These are phyloP conservation scores for Narthecium ossifragum DNA, from an alignment of 106 monocot species.

Conservation along the genomic window DNA sequence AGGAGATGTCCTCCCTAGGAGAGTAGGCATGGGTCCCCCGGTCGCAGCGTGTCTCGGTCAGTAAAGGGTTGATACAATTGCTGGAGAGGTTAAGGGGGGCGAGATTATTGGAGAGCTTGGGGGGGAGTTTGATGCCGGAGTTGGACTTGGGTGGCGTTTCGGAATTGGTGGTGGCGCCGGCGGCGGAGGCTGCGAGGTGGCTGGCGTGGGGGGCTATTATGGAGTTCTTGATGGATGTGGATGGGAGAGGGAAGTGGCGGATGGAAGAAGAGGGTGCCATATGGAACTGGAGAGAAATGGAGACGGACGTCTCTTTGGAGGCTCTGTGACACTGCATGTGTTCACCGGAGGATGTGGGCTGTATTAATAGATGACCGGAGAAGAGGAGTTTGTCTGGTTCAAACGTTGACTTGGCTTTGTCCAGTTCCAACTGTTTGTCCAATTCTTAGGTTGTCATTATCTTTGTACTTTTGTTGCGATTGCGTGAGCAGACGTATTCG, in stretches of 20 bases:
- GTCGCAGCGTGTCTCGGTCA: background rate
- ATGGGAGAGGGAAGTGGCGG: slow-evolving; percentile 2
- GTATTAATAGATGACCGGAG: too few relatives aligned
- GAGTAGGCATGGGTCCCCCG: slow-evolving; percentile 21
- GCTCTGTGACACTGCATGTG: too few relatives aligned
- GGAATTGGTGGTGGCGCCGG: background rate
- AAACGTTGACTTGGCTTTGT: too few relatives aligned
- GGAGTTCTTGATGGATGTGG: background rate
- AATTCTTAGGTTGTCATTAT: too few relatives aligned
- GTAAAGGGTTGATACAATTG: background rate
- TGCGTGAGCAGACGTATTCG: too few relatives aligned
- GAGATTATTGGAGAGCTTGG: slow-evolving; percentile 18
- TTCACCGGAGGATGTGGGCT: too few relatives aligned
- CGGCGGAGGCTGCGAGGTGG: too few relatives aligned
- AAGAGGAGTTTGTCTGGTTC: too few relatives aligned
- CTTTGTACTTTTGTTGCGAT: too few relatives aligned
- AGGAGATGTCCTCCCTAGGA: slow-evolving; percentile 51
- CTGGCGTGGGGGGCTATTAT: background rate
- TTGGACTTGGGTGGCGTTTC: slow-evolving; percentile 1
- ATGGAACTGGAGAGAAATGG: too few relatives aligned
- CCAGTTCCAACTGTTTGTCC: too few relatives aligned
- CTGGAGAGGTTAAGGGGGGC: slow-evolving; percentile 13
- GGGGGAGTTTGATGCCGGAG: slow-evolving; percentile 19
- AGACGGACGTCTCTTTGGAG: too few relatives aligned
- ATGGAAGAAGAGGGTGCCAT: background rate